Conservation (phyloP, 2,329 filamentous ascomycete species). For the Pseudocercospora vitis region DNA sequence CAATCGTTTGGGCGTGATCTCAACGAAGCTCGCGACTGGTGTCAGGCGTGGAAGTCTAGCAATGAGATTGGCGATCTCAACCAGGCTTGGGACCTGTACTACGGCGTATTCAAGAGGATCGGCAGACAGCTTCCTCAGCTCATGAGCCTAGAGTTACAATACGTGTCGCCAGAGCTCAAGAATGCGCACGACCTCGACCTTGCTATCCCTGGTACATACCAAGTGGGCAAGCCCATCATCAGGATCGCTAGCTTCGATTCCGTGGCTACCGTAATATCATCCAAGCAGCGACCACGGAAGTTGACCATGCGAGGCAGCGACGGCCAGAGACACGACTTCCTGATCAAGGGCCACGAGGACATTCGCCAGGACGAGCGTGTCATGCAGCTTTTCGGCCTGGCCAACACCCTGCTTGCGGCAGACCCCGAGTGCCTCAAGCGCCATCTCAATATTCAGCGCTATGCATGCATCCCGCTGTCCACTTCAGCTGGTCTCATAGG, state of each 20-base stretch:
- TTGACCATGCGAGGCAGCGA: slow-evolving; percentile 86
- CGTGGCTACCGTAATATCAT: slow-evolving; percentile 88
- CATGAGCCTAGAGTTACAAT: slow-evolving; percentile 88
- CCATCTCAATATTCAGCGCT: slow-evolving; percentile 93
- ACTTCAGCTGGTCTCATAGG: slow-evolving; percentile 93
- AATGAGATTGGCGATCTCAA: slow-evolving; percentile 91
- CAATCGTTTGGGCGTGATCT: slow-evolving; percentile 96
- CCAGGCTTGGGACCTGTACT: slow-evolving; percentile 98
- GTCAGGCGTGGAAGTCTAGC: slow-evolving; percentile 84
- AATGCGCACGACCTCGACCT: slow-evolving; percentile 82
- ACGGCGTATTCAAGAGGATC: slow-evolving; percentile 96
- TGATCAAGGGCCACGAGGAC: slow-evolving; percentile 98
- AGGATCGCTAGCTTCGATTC: slow-evolving; percentile 87
- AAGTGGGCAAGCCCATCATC: slow-evolving; percentile 75
- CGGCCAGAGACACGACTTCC: slow-evolving; percentile 80
- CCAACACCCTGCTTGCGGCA: slow-evolving; percentile 90
- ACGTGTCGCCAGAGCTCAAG: slow-evolving; percentile 92
- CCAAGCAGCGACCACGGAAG: slow-evolving; percentile 92
- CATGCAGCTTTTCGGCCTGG: slow-evolving; percentile 97
- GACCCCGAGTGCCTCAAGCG: slow-evolving; percentile 97
- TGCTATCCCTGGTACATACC: slow-evolving; percentile 93
- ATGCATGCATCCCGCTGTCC: slow-evolving; percentile 93
- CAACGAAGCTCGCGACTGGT: slow-evolving; percentile 93
- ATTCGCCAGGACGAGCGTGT: slow-evolving; percentile 98
- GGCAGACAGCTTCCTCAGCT: slow-evolving; percentile 89